Evolutionary conservation across 2,329 filamentous ascomycete species (phyloP).

Genomic region (Magnaporthiopsis rhizophila): DNA sequence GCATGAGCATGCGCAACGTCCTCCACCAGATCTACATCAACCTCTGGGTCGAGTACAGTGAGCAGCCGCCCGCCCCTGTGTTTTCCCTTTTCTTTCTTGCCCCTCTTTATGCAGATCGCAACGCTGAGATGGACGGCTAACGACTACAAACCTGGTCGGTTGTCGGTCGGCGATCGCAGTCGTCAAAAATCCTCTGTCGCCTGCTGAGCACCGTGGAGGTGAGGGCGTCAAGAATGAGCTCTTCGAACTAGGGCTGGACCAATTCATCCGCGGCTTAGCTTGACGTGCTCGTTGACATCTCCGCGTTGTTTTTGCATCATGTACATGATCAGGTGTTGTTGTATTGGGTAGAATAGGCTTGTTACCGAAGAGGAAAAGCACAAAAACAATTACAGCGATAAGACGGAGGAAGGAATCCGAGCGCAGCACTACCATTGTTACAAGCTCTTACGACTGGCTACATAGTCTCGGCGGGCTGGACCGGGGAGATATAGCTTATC

Average conservation of each 20-base stretch:
- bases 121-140: background rate
- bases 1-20: conserved; percentile 85
- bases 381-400: too few species aligned
- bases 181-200: conserved; percentile 62
- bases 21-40: conserved; percentile 98
- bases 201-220: conserved; percentile 60
- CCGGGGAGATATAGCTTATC: too few species aligned
- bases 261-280: conserved; percentile 63
- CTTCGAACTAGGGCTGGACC: conserved; percentile 65
- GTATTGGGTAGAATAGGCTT: too few species aligned
- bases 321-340: too few species aligned
- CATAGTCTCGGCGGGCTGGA: too few species aligned
- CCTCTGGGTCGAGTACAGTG: conserved; percentile 91
- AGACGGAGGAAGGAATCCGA: too few species aligned
- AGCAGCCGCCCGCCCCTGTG: conserved; percentile 18
- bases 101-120: too few species aligned
- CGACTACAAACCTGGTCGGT: conserved; percentile 13
- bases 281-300: conserved; percentile 23
- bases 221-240: conserved; percentile 64
- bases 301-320: too few species aligned
- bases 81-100: background rate
- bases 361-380: too few species aligned
- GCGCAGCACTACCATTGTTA: too few species aligned
- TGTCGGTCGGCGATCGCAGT: conserved; percentile 38
- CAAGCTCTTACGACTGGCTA: too few species aligned